Evolutionary conservation across 2,329 filamentous ascomycete species (phyloP), one percentile per base, ranked within the genome.

Genomic region (Septoria petroselini): DNA sequence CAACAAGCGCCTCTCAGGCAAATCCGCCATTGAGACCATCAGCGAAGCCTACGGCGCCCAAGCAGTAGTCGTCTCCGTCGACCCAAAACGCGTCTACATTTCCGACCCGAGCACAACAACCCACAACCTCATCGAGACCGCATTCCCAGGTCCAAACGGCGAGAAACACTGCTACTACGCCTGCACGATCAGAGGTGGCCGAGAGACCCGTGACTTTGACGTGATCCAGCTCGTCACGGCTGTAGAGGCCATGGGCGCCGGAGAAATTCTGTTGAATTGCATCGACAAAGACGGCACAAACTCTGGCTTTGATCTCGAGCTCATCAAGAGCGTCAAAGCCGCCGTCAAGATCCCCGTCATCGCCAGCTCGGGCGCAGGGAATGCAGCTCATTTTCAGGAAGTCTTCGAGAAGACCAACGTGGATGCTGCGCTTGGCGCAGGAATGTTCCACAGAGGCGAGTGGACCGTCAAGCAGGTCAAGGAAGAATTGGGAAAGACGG

Each of bases 221-320:
- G 93, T 96, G 12, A 81, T 91, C 11, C 87, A 97, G 72, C 80
- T 98, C 7, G 83, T 85, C 7, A 83, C 81, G 60, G 93, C 93
- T 9, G 91, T 97, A 29, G 90, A 98, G 73, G 90, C 88, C 49
- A 94, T 98, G 89, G 93, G 93, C 45, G 81, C 87, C 1, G 93
- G 93, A 49, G 93, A 98, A 76, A 87, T 98, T 51, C 74, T 98
- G 43, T 81, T 98, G 49, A 98, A 98, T 73, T 96, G 91, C 75
- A 98, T 98, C 64, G 93, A 98, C 75, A 88, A 86, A 67, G 93
- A 98, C 69, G 93, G 93, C 46, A 93, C 88, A 49, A 96, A 95
- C 72, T 86, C 82, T 61, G 93, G 93, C 1, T 98, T 96, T 67
- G 93, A 98, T 70, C 76, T 95, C 7, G 93, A 97, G 74, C 77